These are phyloP conservation scores for Haplosporangium sp. DNA, from an alignment of 371 early-diverging fungal genomes.

Conservation along the genomic window DNA sequence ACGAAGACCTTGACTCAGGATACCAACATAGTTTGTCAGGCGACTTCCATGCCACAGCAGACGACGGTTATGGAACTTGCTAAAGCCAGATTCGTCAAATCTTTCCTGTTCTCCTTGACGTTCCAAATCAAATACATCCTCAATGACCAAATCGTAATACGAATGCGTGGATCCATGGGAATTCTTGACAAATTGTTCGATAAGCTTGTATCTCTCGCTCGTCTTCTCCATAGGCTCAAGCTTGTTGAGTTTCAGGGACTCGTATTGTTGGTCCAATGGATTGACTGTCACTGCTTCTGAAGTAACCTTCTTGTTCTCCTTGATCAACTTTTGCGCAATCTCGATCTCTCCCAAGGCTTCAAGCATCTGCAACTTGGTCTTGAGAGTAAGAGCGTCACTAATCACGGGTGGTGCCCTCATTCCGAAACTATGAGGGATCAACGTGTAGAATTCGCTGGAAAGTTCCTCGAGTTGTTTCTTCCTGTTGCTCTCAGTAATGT, in stretches of 20 bases:
- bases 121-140: constrained; percentile 63
- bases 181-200: constrained; percentile 62
- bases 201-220: constrained; percentile 61
- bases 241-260: constrained; percentile 58
- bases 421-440: constrained; percentile 73
- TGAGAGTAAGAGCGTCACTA: constrained; percentile 49
- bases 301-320: constrained; percentile 47
- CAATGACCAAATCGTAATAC: constrained; percentile 56
- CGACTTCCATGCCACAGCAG: constrained; percentile 73
- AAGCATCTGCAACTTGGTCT: constrained; percentile 67
- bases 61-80: constrained; percentile 61
- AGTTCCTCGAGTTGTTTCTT: constrained; percentile 28
- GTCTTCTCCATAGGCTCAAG: constrained; percentile 60
- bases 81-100: constrained; percentile 42
- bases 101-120: constrained; percentile 62
- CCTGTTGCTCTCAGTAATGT: background rate
- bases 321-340: constrained; percentile 65
- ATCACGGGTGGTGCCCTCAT: constrained; percentile 61
- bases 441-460: constrained; percentile 66
- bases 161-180: constrained; percentile 65
- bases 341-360: constrained; percentile 71
- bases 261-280: constrained; percentile 65
- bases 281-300: constrained; percentile 44
- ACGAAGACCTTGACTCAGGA: constrained; percentile 70
- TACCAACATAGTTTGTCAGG: constrained; percentile 72